Percentiles rank a stretch among this genome's conserved stretches.
Conservation (phyloP, 2,329 filamentous ascomycete species). For the Golovinomyces cichoracearum region DNA sequence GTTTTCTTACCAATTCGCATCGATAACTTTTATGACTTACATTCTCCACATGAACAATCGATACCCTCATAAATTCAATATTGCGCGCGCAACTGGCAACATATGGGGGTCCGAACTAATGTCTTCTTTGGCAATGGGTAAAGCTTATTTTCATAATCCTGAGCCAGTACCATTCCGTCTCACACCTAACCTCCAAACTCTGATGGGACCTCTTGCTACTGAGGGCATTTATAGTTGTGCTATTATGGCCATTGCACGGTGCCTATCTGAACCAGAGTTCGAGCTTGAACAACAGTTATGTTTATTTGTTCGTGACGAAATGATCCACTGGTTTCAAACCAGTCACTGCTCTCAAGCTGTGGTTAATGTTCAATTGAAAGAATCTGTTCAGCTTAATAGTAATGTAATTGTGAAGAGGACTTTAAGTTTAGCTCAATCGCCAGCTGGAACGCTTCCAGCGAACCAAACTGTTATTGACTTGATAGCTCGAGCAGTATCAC, state of each 20-base stretch:
- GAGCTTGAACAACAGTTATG: conserved; percentile 89
- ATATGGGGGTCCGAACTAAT: conserved; percentile 93
- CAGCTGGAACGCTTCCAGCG: conserved; percentile 55
- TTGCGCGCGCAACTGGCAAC: conserved; percentile 65
- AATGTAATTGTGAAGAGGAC: conserved; percentile 83
- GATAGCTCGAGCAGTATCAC: conserved; percentile 78
- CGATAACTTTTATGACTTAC: conserved; percentile 95
- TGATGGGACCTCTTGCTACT: conserved; percentile 86
- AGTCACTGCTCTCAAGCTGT: conserved; percentile 36
- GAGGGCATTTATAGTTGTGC: conserved; percentile 91
- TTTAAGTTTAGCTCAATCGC: conserved; percentile 49
- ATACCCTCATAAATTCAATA: conserved; percentile 85
- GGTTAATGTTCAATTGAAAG: conserved; percentile 38
- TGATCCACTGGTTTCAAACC: conserved; percentile 87
- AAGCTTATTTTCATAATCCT: conserved; percentile 79
- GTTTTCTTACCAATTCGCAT: conserved; percentile 84
- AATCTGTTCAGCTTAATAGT: conserved; percentile 59
- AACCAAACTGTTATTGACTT: conserved; percentile 94
- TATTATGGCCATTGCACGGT: conserved; percentile 88
- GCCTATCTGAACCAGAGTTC: conserved; percentile 63
- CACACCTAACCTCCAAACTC: conserved; percentile 79
- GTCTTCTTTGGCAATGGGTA: conserved; percentile 58
- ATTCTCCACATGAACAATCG: conserved; percentile 92
- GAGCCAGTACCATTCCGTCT: conserved; percentile 93
- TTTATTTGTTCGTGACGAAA: conserved; percentile 89